Conservation (phyloP, 768 basidiomycete genomes). For the Naematelia aurantialba region DNA sequence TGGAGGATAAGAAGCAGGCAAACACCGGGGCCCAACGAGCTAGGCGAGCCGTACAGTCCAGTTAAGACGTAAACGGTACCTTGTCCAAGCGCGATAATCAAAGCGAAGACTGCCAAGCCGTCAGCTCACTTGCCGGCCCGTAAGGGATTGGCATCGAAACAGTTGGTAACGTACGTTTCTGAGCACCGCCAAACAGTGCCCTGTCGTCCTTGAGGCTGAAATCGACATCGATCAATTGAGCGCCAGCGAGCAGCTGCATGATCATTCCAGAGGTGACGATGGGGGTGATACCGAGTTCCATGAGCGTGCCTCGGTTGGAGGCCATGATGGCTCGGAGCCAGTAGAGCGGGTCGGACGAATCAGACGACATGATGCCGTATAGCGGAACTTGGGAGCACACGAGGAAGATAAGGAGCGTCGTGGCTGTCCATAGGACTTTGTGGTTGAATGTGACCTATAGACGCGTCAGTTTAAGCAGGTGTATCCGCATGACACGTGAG, state of each 20-base stretch:
- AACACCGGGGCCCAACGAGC: conserved; percentile 91
- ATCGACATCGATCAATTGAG: conserved; percentile 96
- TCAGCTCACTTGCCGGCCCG: background rate
- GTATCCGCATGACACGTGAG: too few species aligned
- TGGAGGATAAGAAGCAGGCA: conserved; percentile 96
- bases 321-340: conserved; percentile 99
- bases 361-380: conserved; percentile 99
- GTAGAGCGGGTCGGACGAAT: conserved; percentile 97
- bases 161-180: conserved; percentile 68
- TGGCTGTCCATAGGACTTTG: conserved; percentile 97
- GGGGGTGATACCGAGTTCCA: conserved; percentile 98
- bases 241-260: conserved; percentile 97
- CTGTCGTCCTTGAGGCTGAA: conserved; percentile 96
- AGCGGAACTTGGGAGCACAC: conserved; percentile 99
- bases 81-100: conserved; percentile 93
- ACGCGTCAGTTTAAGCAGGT: background rate
- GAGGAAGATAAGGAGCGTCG: conserved; percentile 97
- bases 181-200: conserved; percentile 89
- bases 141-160: background rate
- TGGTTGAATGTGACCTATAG: conserved; percentile 94
- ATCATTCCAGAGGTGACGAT: conserved; percentile 99
- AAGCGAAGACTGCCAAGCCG: conserved; percentile 74
- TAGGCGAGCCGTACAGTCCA: conserved; percentile 90
- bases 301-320: conserved; percentile 95
- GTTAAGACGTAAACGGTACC: conserved; percentile 95